Base-by-base conservation (phyloP, 108 stramenopile genomes). In the Fragilaria crotonensis region DNA sequence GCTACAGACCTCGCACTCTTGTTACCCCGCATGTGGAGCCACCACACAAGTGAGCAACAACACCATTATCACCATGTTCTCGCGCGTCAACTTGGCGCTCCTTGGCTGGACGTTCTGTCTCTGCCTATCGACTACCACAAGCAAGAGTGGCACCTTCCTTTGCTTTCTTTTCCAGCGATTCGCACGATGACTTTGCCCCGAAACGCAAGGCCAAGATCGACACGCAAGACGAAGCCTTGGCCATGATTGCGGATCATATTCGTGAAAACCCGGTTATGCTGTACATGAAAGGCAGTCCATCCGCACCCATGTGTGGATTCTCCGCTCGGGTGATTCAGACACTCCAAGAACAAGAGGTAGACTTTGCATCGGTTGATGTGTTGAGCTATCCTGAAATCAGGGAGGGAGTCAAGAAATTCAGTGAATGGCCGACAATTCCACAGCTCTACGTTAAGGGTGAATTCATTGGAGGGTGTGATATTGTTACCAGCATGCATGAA, bases 211-310 rank as follows among this genome's bases (percentile, higher is more conserved):
- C 61, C 44, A 63, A 77, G 20, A 59, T 63, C 18, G 82, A 67
- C 5, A 71, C 67, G 21, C 72, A 78, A 36, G 75, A 72, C 4
- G 78, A 64, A n/a, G 49, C 76, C 0, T 29, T 74, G 0, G 57
- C 77, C 2, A 63, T 93, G 57, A 90, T 94, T 64, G 60, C 85
- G 33, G 68, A 81, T 27, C 89, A 88, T 54, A 84, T 94, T 29
- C 70, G 74, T 31, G 56, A 55, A 52, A 89, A 94, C 60, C 83
- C 59, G 3, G 68, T 99, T 47, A 94, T 99, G 95, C 81, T 99
- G n/a, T 99, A 97, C 85, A 99, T 99, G 99, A 99, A 99, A 71
- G 99, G 99, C 33, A 97, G 93, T 25, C 97, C 97, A 17, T 30
- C 67, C 28, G 77, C 80, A 70, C 99, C 99, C 17, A 85, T 85